Evolutionary conservation across 1,139 yeast species (phyloP).

Genomic region (Arxiozyma slooffiae): DNA sequence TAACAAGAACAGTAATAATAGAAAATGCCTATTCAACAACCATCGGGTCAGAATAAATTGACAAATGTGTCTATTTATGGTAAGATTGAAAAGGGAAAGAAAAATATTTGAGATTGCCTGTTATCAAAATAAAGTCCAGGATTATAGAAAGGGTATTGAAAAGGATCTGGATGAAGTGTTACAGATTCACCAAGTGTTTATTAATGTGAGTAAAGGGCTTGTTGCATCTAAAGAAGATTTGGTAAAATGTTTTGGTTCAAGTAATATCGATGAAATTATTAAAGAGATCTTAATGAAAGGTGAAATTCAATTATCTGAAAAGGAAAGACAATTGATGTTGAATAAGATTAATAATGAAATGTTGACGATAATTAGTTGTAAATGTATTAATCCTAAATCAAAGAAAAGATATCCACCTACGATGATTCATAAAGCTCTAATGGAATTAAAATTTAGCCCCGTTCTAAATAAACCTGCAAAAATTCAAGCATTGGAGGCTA

Average conservation of each 20-base stretch:
- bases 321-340: constrained; percentile 72
- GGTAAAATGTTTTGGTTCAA: constrained; percentile 60
- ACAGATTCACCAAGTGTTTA: constrained; percentile 90
- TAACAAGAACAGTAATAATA: background rate
- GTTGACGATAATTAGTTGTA: constrained; percentile 72
- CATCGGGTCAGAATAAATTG: constrained; percentile 74
- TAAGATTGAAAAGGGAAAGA: constrained; percentile 80
- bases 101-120: constrained; percentile 92
- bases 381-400: constrained; percentile 82
- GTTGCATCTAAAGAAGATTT: constrained; percentile 87
- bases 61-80: constrained; percentile 93
- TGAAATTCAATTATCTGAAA: constrained; percentile 88
- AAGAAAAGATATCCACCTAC: constrained; percentile 90
- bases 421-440: constrained; percentile 81
- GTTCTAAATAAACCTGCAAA: constrained; percentile 75
- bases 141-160: constrained; percentile 79
- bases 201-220: constrained; percentile 89
- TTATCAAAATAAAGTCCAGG: constrained; percentile 93
- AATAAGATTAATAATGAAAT: constrained; percentile 76
- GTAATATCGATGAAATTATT: constrained; percentile 64
- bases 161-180: constrained; percentile 91
- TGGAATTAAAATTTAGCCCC: constrained; percentile 71
- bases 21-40: constrained; percentile 55
- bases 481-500: constrained; percentile 85
- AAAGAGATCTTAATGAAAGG: constrained; percentile 78